These are phyloP conservation scores for Amborella trichopoda DNA, from an alignment of 164 flowering plant genomes.

Conservation along the genomic window DNA sequence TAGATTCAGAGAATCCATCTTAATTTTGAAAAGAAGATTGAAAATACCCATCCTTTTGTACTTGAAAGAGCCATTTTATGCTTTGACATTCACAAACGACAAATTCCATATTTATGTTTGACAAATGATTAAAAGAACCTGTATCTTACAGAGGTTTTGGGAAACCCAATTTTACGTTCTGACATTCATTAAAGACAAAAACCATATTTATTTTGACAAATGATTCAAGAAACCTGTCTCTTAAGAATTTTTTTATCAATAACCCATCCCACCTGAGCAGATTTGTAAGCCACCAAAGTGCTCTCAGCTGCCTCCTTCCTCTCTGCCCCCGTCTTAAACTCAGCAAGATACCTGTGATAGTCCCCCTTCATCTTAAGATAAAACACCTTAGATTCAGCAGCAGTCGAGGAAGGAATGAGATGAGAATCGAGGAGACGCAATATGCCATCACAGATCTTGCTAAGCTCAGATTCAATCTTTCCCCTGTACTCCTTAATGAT, in stretches of 20 bases:
- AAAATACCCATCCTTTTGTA: too few species aligned
- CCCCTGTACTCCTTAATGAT: slow-evolving; percentile 10
- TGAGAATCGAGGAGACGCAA: slow-evolving; percentile 8
- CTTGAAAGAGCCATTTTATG: too few species aligned
- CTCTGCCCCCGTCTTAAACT: slow-evolving; percentile 9
- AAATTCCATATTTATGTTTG: too few species aligned
- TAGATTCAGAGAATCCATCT: too few species aligned
- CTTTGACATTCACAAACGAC: too few species aligned
- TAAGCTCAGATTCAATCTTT: slow-evolving; percentile 11
- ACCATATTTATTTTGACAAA: not conserved
- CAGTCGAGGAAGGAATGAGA: slow-evolving; percentile 5
- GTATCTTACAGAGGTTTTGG: too few species aligned
- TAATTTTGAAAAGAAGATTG: too few species aligned
- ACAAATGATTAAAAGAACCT: too few species aligned
- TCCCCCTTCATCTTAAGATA: slow-evolving; percentile 12
- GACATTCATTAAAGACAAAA: not conserved
- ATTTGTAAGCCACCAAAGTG: slow-evolving; percentile 11
- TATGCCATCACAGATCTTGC: slow-evolving; percentile 12
- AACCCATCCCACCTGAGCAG: slow-evolving; percentile 4
- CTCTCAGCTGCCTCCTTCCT: slow-evolving; percentile 12
- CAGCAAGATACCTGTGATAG: slow-evolving; percentile 8
- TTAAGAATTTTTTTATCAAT: not conserved
- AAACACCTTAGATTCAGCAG: slow-evolving; percentile 10
- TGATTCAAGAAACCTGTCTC: not conserved
- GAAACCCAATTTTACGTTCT: too few species aligned